Evolutionary conservation across 2,329 filamentous ascomycete species (phyloP), one percentile per base, ranked within the genome.

Genomic region (Metarhizium album): DNA sequence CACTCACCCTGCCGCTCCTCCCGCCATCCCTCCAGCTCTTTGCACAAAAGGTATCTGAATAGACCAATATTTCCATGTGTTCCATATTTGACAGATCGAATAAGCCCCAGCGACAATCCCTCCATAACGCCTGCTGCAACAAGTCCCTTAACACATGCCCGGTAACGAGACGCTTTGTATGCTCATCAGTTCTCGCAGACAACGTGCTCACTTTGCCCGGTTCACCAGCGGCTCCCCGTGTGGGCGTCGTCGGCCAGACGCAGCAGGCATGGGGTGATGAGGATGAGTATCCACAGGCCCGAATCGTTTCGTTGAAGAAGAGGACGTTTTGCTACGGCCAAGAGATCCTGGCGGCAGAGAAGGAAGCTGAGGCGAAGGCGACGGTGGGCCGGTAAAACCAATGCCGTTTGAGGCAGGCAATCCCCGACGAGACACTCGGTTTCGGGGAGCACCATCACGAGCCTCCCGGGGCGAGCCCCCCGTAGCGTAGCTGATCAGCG

Each of bases 401-500:
- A 35, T 47, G 31, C n/a, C 9, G 42, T 42, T 27, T 23, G 49
- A 45, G 6, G 49, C 22, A 9, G 55, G 49, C 3, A 42, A 29
- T 18, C 54, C 55, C 7, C 53, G 45, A 14, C 56, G 56, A 42
- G 52, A 52, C 31, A 54, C 23, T 38, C 42, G 23, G 14, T 43
- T 49, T 48, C 48, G 52, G 35, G 48, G 43, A 16, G 46, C 45
- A 7, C 31, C 49, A 20, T 52, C 46, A 13, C 46, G 51, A 14
- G 40, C 42, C n/a, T 52, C 54, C 16, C 48, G 46, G 18, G 40
- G 9, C 8, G 58, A 53, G 27, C 58, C 61, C 8, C 66, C 58
- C 48, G 60, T 69, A 11, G 73, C 74, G 47, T 72, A 68, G 48
- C 75, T 72, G 45, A 78, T 72, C 1, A 78, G 65, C 9, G 71